phyloP scores from a whole-genome alignment of 2,329 filamentous ascomycete genomes.

The Mycosphaerella sp. region DNA sequence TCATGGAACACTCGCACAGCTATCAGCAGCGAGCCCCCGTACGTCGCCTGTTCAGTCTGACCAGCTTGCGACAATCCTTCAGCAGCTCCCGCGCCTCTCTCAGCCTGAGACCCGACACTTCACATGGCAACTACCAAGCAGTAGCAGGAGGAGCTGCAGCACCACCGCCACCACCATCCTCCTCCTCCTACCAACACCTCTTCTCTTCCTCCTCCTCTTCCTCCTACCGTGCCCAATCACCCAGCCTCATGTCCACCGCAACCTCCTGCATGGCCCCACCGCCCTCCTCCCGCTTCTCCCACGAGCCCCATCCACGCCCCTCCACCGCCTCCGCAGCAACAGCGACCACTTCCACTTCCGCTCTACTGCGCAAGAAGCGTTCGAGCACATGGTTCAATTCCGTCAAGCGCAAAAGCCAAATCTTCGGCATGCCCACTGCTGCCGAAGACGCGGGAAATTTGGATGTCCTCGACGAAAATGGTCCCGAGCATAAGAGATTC shows the following conservation, averaged over 20 bases:
- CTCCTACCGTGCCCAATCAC: slow-evolving; percentile 15
- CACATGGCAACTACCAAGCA: slow-evolving; percentile 15
- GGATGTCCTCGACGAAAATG: slow-evolving; percentile 25
- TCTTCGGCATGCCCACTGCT: slow-evolving; percentile 22
- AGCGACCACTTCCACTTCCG: not conserved
- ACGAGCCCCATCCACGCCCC: slow-evolving; percentile 1
- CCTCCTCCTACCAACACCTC: no score
- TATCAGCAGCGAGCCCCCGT: slow-evolving; percentile 22
- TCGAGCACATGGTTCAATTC: slow-evolving; percentile 35
- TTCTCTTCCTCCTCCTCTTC: slow-evolving; percentile 1
- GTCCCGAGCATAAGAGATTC: slow-evolving; percentile 25
- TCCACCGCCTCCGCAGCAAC: not conserved
- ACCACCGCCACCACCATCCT: not conserved
- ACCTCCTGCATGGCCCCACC: slow-evolving; percentile 18
- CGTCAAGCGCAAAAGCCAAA: slow-evolving; percentile 34
- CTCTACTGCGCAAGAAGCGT: slow-evolving; percentile 23
- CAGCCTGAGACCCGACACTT: slow-evolving; percentile 18
- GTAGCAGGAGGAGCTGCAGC: not conserved
- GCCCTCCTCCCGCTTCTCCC: slow-evolving; percentile 11
- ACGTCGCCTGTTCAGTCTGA: slow-evolving; percentile 31
- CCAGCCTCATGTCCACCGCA: slow-evolving; percentile 22
- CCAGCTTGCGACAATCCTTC: slow-evolving; percentile 33
- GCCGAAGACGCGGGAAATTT: slow-evolving; percentile 22
- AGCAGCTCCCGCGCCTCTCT: slow-evolving; percentile 32
- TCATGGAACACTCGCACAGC: not conserved